Percentiles rank a stretch among this genome's conserved stretches.
Evolutionary conservation across 169 alveolate species (phyloP).

Genomic region (Miamiensis avidus): DNA sequence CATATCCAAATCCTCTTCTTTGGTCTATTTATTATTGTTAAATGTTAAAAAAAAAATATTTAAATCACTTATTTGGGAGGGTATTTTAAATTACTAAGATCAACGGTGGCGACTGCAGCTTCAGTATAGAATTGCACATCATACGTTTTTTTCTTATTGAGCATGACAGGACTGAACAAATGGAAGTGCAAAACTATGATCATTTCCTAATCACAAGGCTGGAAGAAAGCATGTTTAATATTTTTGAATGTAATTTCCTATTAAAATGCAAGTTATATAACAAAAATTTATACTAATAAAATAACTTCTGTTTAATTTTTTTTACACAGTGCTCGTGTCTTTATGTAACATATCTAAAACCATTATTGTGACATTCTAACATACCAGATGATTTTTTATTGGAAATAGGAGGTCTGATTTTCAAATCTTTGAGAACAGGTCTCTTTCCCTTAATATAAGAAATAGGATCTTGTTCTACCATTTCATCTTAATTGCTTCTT

Average conservation of each 20-base stretch:
- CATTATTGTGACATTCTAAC: constrained; percentile 78
- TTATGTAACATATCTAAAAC: constrained; percentile 69
- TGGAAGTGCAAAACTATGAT: constrained; percentile 78
- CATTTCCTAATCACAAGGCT: constrained; percentile 76
- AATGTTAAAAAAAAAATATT: neutral
- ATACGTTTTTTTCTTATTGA: constrained; percentile 67
- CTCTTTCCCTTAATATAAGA: constrained; percentile 55
- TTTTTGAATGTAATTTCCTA: constrained; percentile 66
- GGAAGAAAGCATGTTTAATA: constrained; percentile 77
- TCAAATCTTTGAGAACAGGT: constrained; percentile 61
- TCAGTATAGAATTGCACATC: constrained; percentile 81
- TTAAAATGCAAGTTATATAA: neutral
- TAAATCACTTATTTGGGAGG: neutral
- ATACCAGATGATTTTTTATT: constrained; percentile 68
- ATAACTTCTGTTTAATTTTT: too few species aligned
- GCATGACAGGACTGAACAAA: constrained; percentile 61
- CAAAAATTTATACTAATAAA: too few species aligned
- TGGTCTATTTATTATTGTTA: constrained; percentile 13
- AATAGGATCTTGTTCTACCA: constrained; percentile 59
- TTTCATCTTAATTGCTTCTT: constrained; percentile 51
- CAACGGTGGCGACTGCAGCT: constrained; percentile 78
- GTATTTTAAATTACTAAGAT: constrained; percentile 44
- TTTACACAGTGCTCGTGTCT: constrained; percentile 52
- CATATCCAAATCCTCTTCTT: constrained; percentile 60
- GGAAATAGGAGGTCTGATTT: constrained; percentile 68